phyloP scores from a whole-genome alignment of 2,329 filamentous ascomycete genomes.

The Cladophialophora psammophila region DNA sequence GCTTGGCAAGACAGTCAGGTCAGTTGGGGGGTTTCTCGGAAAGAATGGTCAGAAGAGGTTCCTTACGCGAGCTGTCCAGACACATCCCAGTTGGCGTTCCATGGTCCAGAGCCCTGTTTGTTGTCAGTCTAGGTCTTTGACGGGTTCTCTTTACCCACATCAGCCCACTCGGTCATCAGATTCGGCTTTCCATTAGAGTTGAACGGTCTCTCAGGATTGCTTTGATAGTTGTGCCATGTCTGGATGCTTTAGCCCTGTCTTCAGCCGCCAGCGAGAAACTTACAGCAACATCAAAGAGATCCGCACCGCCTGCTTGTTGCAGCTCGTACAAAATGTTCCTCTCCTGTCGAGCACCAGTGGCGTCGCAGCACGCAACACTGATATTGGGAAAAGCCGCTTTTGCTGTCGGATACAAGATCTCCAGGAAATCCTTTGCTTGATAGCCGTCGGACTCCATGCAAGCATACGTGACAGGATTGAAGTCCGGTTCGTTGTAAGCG shows the following conservation, averaged over 20 bases:
- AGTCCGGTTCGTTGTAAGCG: constrained; percentile 57
- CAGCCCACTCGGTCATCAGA: constrained; percentile 28
- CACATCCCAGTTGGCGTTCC: constrained; percentile 50
- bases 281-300: constrained; percentile 52
- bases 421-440: constrained; percentile 61
- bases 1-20: constrained; percentile 51
- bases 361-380: constrained; percentile 56
- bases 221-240: constrained; percentile 43
- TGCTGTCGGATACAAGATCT: constrained; percentile 53
- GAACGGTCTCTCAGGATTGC: constrained; percentile 28
- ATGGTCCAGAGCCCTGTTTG: constrained; percentile 60
- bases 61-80: constrained; percentile 26
- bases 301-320: constrained; percentile 48
- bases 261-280: constrained; percentile 53
- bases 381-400: constrained; percentile 48
- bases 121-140: constrained; percentile 48
- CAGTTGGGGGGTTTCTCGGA: constrained; percentile 51
- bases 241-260: constrained; percentile 50
- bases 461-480: constrained; percentile 49
- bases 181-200: constrained; percentile 26
- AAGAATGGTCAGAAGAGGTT: constrained; percentile 55
- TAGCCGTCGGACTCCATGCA: constrained; percentile 57
- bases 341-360: constrained; percentile 53
- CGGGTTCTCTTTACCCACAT: constrained; percentile 29
- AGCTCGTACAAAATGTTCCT: constrained; percentile 49